Evolutionary conservation across 495 filamentous ascomycete genomes (phyloP).

Genomic region (Tuber brumale): DNA sequence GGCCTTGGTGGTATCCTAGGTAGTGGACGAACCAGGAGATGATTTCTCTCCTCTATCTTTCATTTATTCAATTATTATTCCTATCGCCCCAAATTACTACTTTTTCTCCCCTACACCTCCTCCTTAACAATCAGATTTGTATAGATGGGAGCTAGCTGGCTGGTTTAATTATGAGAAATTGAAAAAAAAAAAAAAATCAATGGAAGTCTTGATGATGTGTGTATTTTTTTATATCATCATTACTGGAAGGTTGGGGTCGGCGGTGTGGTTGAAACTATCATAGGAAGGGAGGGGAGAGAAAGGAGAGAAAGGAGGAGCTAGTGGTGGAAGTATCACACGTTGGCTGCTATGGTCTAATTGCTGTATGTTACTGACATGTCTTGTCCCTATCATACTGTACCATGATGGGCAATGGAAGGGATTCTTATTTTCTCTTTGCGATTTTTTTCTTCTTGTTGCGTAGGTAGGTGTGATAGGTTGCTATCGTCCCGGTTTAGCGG

Average conservation of each 20-base stretch:
- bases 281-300: neutral
- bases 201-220: neutral
- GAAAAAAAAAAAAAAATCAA: neutral
- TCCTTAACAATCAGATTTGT: neutral
- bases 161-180: neutral
- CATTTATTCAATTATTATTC: neutral
- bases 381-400: neutral
- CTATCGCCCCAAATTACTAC: neutral
- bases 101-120: neutral
- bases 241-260: neutral
- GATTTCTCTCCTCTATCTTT: neutral
- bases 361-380: neutral
- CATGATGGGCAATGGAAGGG: neutral
- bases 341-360: neutral
- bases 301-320: no score
- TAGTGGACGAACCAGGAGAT: conserved; percentile 20
- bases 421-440: neutral
- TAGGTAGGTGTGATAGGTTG: neutral
- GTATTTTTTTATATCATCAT: neutral
- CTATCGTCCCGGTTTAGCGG: neutral
- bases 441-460: neutral
- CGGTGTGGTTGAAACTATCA: neutral
- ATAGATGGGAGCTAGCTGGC: neutral
- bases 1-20: conserved; percentile 13
- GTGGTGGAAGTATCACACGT: neutral